phyloP scores from a whole-genome alignment of 257 asterid species.

The Solanum dulcamara region DNA sequence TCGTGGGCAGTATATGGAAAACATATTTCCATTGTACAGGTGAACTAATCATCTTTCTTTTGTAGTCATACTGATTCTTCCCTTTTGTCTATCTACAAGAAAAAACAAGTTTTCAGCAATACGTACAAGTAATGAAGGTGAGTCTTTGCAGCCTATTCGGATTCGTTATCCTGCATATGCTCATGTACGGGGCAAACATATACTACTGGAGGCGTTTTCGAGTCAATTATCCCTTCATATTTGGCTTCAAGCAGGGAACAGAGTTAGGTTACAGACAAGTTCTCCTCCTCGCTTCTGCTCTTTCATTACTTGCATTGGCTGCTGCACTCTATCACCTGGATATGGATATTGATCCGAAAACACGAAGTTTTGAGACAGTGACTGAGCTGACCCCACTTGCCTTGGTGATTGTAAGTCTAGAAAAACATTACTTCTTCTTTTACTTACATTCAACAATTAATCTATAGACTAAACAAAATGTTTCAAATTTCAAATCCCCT shows the following conservation, averaged over 20 bases:
- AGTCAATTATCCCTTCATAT: constrained; percentile 72
- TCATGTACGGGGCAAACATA: constrained; percentile 46
- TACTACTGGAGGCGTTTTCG: constrained; percentile 64
- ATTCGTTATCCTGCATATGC: constrained; percentile 62
- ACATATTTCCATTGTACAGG: constrained; percentile 79
- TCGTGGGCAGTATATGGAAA: constrained; percentile 44
- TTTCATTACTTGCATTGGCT: constrained; percentile 50
- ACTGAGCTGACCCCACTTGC: constrained; percentile 61
- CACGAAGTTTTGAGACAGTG: constrained; percentile 16
- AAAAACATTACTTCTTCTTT: neutral
- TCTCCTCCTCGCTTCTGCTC: constrained; percentile 64
- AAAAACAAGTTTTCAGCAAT: neutral
- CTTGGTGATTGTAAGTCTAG: constrained; percentile 40
- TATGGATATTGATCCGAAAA: constrained; percentile 63
- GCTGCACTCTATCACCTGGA: constrained; percentile 58
- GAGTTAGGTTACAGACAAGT: constrained; percentile 64
- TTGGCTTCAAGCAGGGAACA: constrained; percentile 59
- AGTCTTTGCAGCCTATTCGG: constrained; percentile 45
- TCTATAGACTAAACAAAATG: neutral
- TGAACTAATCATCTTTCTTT: constrained; percentile 3
- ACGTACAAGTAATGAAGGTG: neutral
- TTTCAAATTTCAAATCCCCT: neutral
- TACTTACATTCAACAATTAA: neutral
- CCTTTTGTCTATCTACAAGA: neutral
- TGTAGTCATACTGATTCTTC: neutral